Conservation (phyloP, 805 yeast species). For the Nakazawaea ernobii region DNA sequence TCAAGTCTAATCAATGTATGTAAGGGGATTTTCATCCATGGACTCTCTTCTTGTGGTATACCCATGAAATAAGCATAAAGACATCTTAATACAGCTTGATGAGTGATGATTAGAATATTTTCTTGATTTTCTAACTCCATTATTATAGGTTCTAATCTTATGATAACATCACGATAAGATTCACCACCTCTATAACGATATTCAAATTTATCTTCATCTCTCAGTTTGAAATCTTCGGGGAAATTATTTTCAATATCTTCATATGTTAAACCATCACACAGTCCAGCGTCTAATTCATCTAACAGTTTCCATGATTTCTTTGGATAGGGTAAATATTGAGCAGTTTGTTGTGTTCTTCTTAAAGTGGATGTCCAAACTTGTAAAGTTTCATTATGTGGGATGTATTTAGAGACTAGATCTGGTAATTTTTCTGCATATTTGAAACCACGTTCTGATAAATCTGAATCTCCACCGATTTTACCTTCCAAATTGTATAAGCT, state of each 20-base stretch:
- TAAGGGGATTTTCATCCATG: constrained; percentile 98
- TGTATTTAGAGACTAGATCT: constrained; percentile 59
- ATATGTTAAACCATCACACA: constrained; percentile 95
- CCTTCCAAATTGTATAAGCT: constrained; percentile 88
- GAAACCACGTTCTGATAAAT: constrained; percentile 77
- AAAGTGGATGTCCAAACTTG: constrained; percentile 97
- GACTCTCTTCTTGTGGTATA: constrained; percentile 94
- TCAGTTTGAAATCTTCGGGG: constrained; percentile 93
- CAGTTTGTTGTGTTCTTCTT: constrained; percentile 88
- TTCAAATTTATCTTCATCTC: constrained; percentile 94
- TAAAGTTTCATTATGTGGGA: constrained; percentile 56
- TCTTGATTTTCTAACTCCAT: constrained; percentile 98
- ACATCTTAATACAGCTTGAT: constrained; percentile 95
- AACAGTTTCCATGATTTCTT: constrained; percentile 93
- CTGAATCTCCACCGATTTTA: constrained; percentile 93
- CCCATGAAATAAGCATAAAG: constrained; percentile 98
- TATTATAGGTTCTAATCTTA: constrained; percentile 91
- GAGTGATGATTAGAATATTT: constrained; percentile 91
- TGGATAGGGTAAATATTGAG: constrained; percentile 72
- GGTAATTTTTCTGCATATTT: constrained; percentile 81
- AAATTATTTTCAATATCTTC: constrained; percentile 80
- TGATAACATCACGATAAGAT: constrained; percentile 91
- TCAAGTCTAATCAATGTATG: constrained; percentile 92
- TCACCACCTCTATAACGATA: constrained; percentile 97
- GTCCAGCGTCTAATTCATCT: constrained; percentile 96